Base-by-base conservation (phyloP, 495 filamentous ascomycete species). In the Penicillium bovifimosum region DNA sequence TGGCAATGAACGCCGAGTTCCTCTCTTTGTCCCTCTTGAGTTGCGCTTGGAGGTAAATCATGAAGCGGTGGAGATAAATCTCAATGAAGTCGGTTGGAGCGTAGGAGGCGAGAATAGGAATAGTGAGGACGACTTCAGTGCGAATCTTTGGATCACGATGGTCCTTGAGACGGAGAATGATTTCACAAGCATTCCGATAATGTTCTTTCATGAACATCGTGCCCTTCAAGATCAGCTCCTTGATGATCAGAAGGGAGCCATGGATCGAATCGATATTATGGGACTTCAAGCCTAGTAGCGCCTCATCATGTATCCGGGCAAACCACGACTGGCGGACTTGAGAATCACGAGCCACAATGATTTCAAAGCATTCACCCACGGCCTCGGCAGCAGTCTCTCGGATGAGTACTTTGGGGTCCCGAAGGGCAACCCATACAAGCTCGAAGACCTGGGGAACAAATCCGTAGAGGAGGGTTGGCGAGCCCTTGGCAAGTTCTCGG, bases 121-220 rank as follows among this genome's bases (percentile, higher is more conserved):
- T 95, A 40, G 96, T 82, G 40, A 86, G 74, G 40, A 97, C 86
- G 18, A 97, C 86, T 38, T 95, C 89, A 48, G 86, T 83, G 28
- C 92, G 82, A 55, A 97, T 95, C 32, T 88, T 86, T 4, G 81
- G 69, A 52, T 99, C 93, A 39, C 88, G 83, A 55, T 96, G 88
- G 56, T 97, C 95, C 61, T 93, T 95, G 64, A 95, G 85, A 44
- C 84, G 84, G 49, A 90, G 83, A 18, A 96, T 85, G 52, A 90
- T 90, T 54, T 99, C 93, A 68, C 92, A 96, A 11, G 88, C 85
- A 40, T 95, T 88, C 29, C 81, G 75, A 58, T 93, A 92, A 55
- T 88, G 82, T 29, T 87, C 88, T 43, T 93, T 86, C 93, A 99
- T 96, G 72, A 95, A 99, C 93, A 97, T 99, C 53, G 90, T 91